Base-by-base conservation (phyloP, 1,284 basidiomycete species). In the Cutaneotrichosporon cutaneum region DNA sequence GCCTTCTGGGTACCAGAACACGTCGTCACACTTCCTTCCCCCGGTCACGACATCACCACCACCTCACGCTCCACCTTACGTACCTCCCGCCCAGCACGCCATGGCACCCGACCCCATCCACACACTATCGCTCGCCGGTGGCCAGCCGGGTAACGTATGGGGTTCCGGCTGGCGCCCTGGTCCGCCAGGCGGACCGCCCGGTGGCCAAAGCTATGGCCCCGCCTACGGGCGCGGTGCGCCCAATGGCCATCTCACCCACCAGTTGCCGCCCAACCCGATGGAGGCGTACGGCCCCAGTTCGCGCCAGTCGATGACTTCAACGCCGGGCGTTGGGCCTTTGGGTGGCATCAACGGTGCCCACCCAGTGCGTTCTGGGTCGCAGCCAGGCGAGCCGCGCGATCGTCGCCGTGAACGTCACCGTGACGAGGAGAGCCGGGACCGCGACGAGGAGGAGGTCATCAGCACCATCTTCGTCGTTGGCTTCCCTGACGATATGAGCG, bases 401-500 rank as follows among this genome's bases (percentile, higher is more conserved):
- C 51, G 65, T 16, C 60, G 65, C 21, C 56, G 65, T 54, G 62
- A 64, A 21, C 62, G 62, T 30, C 62, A 64, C 42, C 60, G 65
- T 11, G 69, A 70, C 32, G 72, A 74, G 2, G 70, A 70, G 26
- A 69, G 68, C 11, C 30, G 71, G n/a, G 72, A 70, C 21, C 59
- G 60, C 8, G 67, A 71, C 16, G 76, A 76, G 4, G 86, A 88
- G 62, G 94, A 97, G 75, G 94, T 97, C 71, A 97, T 98, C 63
- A 94, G 91, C 22, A 99, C 95, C 2, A 95, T 99, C 66, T 99
- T 99, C 71, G 94, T 99, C 1, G 95, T 98, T 32, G 95, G 95
- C 0, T 99, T 99, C 78, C 95, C 95, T 3, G 96, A 99, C 67
- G 95, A 99, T 75, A 98, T 99, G 90, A 88, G 90, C 84, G 94